Evolutionary conservation across 2,329 filamentous ascomycete species (phyloP).

Genomic region (Bipolaris victoriae): DNA sequence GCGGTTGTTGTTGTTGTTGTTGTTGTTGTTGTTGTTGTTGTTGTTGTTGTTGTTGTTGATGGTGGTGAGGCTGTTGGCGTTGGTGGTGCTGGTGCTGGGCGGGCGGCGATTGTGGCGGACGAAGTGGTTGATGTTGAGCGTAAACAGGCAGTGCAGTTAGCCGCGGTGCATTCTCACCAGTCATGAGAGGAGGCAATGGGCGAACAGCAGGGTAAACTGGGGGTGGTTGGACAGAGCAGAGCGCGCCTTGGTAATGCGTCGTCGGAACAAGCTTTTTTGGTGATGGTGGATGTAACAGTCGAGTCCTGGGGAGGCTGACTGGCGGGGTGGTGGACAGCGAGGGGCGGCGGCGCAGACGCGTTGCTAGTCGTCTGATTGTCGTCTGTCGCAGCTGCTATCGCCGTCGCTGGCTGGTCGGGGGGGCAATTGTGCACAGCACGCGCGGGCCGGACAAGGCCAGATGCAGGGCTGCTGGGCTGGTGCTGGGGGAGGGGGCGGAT

Average conservation of each 20-base stretch:
- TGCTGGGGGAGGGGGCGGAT: neutral
- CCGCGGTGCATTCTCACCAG: conserved; percentile 32
- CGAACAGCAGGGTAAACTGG: conserved; percentile 32
- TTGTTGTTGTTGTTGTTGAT: conserved; percentile 17
- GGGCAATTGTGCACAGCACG: conserved; percentile 9
- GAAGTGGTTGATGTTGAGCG: conserved; percentile 21
- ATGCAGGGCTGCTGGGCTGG: conserved; percentile 6
- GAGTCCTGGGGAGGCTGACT: neutral
- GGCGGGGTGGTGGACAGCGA: too few relatives aligned
- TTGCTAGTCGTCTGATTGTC: neutral
- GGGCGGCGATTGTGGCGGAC: conserved; percentile 25
- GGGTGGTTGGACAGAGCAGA: conserved; percentile 12
- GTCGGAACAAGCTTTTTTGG: neutral
- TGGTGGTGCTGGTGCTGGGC: conserved; percentile 15
- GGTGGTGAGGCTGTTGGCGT: neutral
- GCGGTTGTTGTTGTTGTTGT: conserved; percentile 26
- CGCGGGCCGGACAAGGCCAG: conserved; percentile 10
- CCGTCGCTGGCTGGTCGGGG: conserved; percentile 6
- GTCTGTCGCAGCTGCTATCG: neutral
- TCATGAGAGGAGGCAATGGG: conserved; percentile 24
- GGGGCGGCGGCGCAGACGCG: neutral
- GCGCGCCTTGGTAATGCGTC: conserved; percentile 39
- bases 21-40: conserved; percentile 28
- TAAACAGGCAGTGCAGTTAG: conserved; percentile 25
- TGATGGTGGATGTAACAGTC: neutral